These are phyloP conservation scores for Irpex sp. DNA, from an alignment of 1,284 basidiomycete species.

Conservation along the genomic window DNA sequence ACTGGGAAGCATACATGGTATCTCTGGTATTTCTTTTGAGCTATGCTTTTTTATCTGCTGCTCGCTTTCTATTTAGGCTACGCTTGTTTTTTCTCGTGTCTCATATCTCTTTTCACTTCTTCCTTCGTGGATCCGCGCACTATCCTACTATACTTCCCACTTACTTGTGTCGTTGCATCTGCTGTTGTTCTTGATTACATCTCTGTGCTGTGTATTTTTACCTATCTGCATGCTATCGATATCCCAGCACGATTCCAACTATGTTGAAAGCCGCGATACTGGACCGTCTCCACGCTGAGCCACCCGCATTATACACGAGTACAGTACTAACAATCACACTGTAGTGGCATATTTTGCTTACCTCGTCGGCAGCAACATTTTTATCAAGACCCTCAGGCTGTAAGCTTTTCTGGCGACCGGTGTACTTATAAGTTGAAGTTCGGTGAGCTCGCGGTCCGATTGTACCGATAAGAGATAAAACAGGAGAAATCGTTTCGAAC, in stretches of 20 bases:
- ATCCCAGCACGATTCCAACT: constrained; percentile 10
- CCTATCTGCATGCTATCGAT: constrained; percentile 34
- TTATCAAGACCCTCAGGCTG: too few species aligned
- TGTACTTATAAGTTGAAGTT: too few species aligned
- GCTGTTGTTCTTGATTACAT: constrained; percentile 31
- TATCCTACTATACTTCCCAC: constrained; percentile 15
- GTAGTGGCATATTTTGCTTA: too few species aligned
- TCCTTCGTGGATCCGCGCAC: constrained; percentile 9
- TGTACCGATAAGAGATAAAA: too few species aligned
- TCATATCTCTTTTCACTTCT: constrained; percentile 19
- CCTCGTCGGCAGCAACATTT: too few species aligned
- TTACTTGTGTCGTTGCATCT: constrained; percentile 27
- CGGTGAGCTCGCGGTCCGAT: too few species aligned
- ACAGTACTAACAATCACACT: too few species aligned
- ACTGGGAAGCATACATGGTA: constrained; percentile 10
- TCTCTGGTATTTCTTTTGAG: constrained; percentile 15
- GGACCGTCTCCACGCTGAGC: too few species aligned
- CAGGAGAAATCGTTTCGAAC: too few species aligned
- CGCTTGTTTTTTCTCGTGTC: constrained; percentile 10
- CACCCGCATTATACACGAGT: too few species aligned
- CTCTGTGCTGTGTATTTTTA: constrained; percentile 34
- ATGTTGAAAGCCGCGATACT: not conserved
- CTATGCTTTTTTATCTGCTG: constrained; percentile 22
- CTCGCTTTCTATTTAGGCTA: constrained; percentile 13
- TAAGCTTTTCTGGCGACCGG: too few species aligned